phyloP scores from a whole-genome alignment of 345 rosid genomes.

The Aquilaria yunnanensis region DNA sequence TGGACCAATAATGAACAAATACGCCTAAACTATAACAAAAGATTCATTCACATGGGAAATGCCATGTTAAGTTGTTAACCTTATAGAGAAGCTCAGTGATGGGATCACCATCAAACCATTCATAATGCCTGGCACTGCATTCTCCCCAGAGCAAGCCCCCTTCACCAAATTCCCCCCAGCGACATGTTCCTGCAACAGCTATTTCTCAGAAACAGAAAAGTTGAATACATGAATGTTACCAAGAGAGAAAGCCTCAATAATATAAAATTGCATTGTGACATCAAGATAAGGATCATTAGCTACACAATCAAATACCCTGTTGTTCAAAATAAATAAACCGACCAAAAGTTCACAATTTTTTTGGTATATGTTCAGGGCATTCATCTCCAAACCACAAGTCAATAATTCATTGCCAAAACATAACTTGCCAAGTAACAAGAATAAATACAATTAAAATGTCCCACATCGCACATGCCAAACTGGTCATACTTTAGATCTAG shows the following conservation, averaged over 20 bases:
- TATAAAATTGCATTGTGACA: no score
- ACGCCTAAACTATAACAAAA: not conserved
- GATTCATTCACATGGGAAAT: constrained; percentile 2
- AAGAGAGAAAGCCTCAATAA: not conserved
- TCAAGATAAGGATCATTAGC: not conserved
- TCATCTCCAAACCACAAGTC: no score
- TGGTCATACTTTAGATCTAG: no score
- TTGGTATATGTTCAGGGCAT: no score
- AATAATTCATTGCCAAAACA: no score
- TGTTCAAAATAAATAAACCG: no score
- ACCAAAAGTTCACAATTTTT: no score
- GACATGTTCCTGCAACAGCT: constrained; percentile 60
- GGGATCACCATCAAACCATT: constrained; percentile 85
- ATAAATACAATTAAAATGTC: no score
- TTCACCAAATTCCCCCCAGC: constrained; percentile 98
- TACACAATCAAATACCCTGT: not conserved
- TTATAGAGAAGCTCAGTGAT: constrained; percentile 56
- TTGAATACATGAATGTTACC: not conserved
- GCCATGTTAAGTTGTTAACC: constrained; percentile 43
- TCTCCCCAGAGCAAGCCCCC: constrained; percentile 98
- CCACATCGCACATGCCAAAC: no score
- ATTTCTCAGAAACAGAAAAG: constrained; percentile 2
- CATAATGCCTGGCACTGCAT: constrained; percentile 66
- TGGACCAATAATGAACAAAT: constrained; percentile 3
- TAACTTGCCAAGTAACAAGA: no score